Evolutionary conservation across 176 grass and related monocot species (phyloP), one percentile per base, ranked within the genome.

Genomic region (Thinopyrum elongatum): DNA sequence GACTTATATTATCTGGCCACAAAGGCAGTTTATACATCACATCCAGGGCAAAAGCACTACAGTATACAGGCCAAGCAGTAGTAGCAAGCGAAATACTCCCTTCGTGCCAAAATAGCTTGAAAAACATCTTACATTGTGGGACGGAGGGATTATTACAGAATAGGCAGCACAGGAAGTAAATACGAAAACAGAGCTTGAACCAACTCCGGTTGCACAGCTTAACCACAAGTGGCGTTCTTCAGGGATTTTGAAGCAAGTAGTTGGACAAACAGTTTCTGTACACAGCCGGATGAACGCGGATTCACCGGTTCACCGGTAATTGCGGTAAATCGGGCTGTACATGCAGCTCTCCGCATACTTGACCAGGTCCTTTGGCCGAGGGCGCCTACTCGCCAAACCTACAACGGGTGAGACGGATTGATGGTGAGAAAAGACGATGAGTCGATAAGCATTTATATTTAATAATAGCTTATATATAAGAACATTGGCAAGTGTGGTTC

Each of bases 321-420:
- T 90, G 65, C 87, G 89, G 72, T 94, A 97, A 69, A 92, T 14
- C 16, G 94, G 94, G 61, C 81, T 92, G 91, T 94, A 97, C 94
- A 97, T 97, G 82, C 87, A 94, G 85, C 92, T 97, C 89, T 94
- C 94, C 11, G 94, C 94, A 38, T 65, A 92, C 42, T 94, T 94
- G 75, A 94, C 79, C 85, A 97, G 85, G 80, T 97, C 88, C 79
- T 90, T 87, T 0, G 94, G 92, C 46, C 85, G 81, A 81, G 94
- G 94, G 23, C 84, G 89, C 57, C 83, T 80, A 23, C 78, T 97
- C 73, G 94, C 94, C 82, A 97, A 26, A 77, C 90, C 94, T 94
- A 42, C 42, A 0, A 4, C 59, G 62, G 19, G 30, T 19, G 71
- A 63, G 31, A 55, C 68, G 26, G 53, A 15, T 8, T 47, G 36